Percentiles rank a stretch among this genome's conserved stretches.
phyloP scores from a whole-genome alignment of 768 basidiomycete genomes.

The Gloeophyllum trabeum region DNA sequence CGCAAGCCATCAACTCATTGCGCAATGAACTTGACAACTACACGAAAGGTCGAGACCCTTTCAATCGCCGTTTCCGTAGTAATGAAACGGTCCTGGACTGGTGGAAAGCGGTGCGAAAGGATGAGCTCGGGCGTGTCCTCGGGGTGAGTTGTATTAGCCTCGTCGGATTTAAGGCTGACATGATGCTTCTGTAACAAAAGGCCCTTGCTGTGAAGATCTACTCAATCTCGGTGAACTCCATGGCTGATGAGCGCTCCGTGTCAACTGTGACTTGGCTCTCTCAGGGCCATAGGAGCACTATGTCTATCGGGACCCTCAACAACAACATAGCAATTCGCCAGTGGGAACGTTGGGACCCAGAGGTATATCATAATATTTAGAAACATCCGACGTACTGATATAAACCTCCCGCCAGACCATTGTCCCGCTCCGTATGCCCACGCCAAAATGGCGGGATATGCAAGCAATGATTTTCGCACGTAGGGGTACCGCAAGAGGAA shows the following conservation, averaged over 20 bases:
- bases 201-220: slow-evolving; percentile 21
- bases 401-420: not conserved
- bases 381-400: not conserved
- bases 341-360: not conserved
- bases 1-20: slow-evolving; percentile 5
- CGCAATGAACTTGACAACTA: slow-evolving; percentile 10
- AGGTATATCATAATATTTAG: not conserved
- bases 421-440: not conserved
- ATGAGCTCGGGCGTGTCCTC: slow-evolving; percentile 17
- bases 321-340: not conserved
- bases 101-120: slow-evolving; percentile 4
- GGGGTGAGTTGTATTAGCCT: slow-evolving; percentile 14
- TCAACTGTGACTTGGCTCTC: slow-evolving; percentile 22
- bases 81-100: slow-evolving; percentile 1
- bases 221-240: slow-evolving; percentile 22
- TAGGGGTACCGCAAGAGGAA: not conserved
- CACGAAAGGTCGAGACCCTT: slow-evolving; percentile 7
- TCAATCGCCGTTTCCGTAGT: slow-evolving; percentile 4
- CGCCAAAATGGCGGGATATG: not conserved
- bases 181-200: slow-evolving; percentile 13
- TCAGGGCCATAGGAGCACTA: slow-evolving; percentile 14
- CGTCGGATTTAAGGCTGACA: not conserved
- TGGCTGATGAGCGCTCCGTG: slow-evolving; percentile 26
- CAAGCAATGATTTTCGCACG: not conserved
- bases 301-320: not conserved